Conservation (phyloP, 495 filamentous ascomycete species). For the Podospora pseudoanserina region DNA sequence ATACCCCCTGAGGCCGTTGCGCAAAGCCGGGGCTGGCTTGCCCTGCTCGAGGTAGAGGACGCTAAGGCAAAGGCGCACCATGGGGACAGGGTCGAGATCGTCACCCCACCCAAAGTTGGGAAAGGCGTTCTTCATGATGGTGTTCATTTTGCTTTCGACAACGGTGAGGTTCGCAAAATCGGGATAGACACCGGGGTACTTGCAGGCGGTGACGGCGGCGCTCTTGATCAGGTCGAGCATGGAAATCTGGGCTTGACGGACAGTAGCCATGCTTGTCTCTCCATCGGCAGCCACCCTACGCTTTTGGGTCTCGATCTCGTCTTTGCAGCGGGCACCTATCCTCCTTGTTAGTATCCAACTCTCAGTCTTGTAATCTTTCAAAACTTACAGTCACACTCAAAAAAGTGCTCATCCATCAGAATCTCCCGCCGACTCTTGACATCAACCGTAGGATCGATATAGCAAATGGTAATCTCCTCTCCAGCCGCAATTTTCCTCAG, state of each 20-base stretch:
- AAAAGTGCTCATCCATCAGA: conserved; percentile 59
- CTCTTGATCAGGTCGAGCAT: conserved; percentile 15
- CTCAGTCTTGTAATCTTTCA: conserved; percentile 11
- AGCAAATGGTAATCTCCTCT: conserved; percentile 65
- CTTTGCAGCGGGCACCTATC: conserved; percentile 24
- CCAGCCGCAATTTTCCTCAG: conserved; percentile 42
- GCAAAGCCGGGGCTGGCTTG: conserved; percentile 18
- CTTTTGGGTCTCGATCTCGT: conserved; percentile 12
- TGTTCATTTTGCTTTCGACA: conserved; percentile 18
- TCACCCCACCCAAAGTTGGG: conserved; percentile 18
- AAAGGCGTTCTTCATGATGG: conserved; percentile 10
- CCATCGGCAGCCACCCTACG: conserved; percentile 4
- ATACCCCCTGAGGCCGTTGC: conserved; percentile 21
- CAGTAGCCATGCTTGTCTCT: background rate
- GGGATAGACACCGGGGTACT: conserved; percentile 16
- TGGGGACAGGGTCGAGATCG: conserved; percentile 26
- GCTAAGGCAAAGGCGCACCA: conserved; percentile 17
- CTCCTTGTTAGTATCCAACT: background rate
- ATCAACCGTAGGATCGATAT: conserved; percentile 60
- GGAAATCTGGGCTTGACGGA: conserved; percentile 13
- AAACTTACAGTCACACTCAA: conserved; percentile 57
- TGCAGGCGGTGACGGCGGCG: conserved; percentile 16
- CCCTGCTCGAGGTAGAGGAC: conserved; percentile 16
- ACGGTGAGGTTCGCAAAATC: conserved; percentile 18
- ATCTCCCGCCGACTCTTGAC: conserved; percentile 36